These are phyloP conservation scores for Cercophora newfieldiana DNA, from an alignment of 495 filamentous ascomycete species.

Conservation along the genomic window DNA sequence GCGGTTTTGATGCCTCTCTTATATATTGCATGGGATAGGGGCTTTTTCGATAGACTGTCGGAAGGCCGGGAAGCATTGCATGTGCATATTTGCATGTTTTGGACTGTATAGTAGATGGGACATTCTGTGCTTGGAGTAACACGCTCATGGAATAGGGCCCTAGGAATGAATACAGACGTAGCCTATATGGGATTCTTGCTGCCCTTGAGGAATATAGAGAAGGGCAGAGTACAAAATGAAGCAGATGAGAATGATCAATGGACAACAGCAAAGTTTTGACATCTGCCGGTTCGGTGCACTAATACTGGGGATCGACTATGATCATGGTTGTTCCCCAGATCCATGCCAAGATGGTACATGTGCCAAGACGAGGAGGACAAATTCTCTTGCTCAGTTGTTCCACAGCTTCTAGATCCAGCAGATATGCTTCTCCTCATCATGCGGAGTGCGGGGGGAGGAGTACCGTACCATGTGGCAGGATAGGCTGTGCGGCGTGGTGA, in stretches of 20 bases:
- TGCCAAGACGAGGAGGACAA: no score
- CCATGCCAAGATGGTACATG: not conserved
- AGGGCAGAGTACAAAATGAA: not conserved
- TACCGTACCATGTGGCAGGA: not conserved
- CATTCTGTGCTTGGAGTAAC: not conserved
- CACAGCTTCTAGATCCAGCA: not conserved
- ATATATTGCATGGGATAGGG: not conserved
- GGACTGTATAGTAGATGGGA: not conserved
- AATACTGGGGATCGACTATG: no score
- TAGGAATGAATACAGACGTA: not conserved
- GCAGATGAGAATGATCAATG: not conserved
- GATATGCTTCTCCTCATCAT: not conserved
- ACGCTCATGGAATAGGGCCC: not conserved
- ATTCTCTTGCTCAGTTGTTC: no score
- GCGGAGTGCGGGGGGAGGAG: not conserved
- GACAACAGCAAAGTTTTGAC: not conserved
- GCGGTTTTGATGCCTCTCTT: not conserved
- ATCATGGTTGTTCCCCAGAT: not conserved
- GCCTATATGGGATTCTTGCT: not conserved
- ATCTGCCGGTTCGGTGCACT: not conserved
- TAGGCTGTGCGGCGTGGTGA: not conserved
- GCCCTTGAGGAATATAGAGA: not conserved
- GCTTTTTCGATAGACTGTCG: slow-evolving; percentile 1
- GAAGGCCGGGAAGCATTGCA: not conserved
- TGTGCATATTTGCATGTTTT: not conserved